Base-by-base conservation (phyloP, 305 asterid genomes). In the Petunia hybrid region DNA sequence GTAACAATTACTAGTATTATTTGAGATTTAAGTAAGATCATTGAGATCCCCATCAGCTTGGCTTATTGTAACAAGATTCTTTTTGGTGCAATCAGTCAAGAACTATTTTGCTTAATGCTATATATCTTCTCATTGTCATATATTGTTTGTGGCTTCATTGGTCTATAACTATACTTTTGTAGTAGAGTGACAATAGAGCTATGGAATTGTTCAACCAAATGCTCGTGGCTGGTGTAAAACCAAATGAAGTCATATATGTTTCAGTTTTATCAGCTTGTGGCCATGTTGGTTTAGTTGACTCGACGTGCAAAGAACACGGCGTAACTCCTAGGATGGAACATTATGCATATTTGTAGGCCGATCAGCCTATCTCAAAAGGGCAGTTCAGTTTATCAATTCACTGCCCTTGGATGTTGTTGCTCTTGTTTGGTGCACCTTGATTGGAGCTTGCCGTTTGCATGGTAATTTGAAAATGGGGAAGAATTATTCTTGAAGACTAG, bases 201-300 rank as follows among this genome's bases (percentile, higher is more conserved):
- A 22, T 22, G 31, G 31, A 22, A 22, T 22, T 22, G 31, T 22
- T 22, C 31, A 4, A 85, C 39, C 82, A 83, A 76, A 92, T 92
- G 97, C 89, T 91, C 38, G 84, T 73, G n/a, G 77, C 46, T 60
- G 91, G 94, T 8, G 84, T 90, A 40, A 79, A 87, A 83, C 98
- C 98, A 0, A 94, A 94, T 36, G 98, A 93, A 86, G 94, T 94
- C 56, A 94, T 97, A 22, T 94, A 89, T 59, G 64, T 91, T 3
- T 92, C 93, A 1, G 95, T 94, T 79, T 83, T 94, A 48, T 94
- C 97, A 42, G 98, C 98, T 62, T 91, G 98, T 76, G 93, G 98
- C 82, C 98, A 93, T 81, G 93, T 91, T 2, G 97, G 97, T 5
- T 80, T 93, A 69, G 80, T 87, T 6, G 88, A 90, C 93, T 89